Evolutionary conservation across 495 filamentous ascomycete species (phyloP), one percentile per base, ranked within the genome.

Genomic region (Hyaloscypha bicolor): DNA sequence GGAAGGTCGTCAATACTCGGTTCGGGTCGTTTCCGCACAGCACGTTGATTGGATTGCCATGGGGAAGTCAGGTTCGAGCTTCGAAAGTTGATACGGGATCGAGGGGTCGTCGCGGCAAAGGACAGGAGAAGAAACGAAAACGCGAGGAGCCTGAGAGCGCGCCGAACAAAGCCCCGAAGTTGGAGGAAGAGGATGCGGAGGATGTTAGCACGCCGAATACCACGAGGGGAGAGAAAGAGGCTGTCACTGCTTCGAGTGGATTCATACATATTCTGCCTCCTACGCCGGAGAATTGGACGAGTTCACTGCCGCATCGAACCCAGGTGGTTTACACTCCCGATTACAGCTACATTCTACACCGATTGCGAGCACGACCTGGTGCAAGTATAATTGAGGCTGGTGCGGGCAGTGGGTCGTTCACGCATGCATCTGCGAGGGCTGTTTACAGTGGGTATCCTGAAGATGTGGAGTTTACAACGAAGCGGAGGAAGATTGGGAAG

Each of bases 281-380:
- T 0, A 97, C 96, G 0, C 92, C 95, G 16, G 95, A 99, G 76
- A 81, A 90, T 19, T 99, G 95, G 95, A 99, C 96, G 0, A 79
- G 86, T 31, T 92, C 90, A 45, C 83, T 99, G 45, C 95, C 94
- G 3, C 95, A 99, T 76, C 85, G 95, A 58, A 99, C 95, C 9
- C 95, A 99, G 78, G 94, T 99, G 58, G 95, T 99, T 69, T 99
- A 99, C 74, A 97, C 93, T 2, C 93, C 96, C 11, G 95, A 99
- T 77, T 97, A 96, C 79, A 96, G 93, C 78, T 99, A 95, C 74
- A 90, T 99, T 45, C 84, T 99, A 29, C 93, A 97, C 74, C 85
- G 93, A 56, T 82, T 99, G 58, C 87, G 92, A 16, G 94, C 89
- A 3, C 79, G 91, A 29, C 93, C 95, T 0, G 96, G 95, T 3